Evolutionary conservation across 495 filamentous ascomycete genomes (phyloP).

Genomic region (Elasticomyces elasticus): DNA sequence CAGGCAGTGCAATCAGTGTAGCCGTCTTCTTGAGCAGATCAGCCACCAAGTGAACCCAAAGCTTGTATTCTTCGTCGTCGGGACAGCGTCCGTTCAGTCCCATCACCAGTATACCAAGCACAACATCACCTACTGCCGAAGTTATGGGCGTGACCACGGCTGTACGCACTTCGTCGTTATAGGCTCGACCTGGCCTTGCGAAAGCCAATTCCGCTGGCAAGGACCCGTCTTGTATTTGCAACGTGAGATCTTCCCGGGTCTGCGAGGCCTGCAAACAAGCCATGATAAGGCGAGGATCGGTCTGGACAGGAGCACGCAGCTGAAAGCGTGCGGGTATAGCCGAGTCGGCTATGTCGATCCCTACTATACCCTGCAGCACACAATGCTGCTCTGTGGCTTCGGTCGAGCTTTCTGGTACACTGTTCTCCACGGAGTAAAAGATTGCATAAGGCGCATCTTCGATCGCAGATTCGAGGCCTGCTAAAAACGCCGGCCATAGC

Average conservation of each 20-base stretch:
- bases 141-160: slow-evolving; percentile 58
- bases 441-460: slow-evolving; percentile 53
- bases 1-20: slow-evolving; percentile 58
- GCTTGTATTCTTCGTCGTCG: slow-evolving; percentile 56
- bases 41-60: slow-evolving; percentile 55
- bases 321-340: neutral
- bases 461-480: slow-evolving; percentile 48
- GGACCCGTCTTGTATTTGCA: slow-evolving; percentile 37
- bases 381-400: slow-evolving; percentile 45
- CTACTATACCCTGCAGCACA: slow-evolving; percentile 49
- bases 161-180: slow-evolving; percentile 48
- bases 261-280: slow-evolving; percentile 45
- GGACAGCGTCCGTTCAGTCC: slow-evolving; percentile 56
- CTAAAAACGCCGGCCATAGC: slow-evolving; percentile 48
- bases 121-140: slow-evolving; percentile 51
- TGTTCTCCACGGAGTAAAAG: slow-evolving; percentile 52
- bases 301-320: neutral
- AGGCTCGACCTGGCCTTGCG: slow-evolving; percentile 51
- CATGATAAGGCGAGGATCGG: neutral
- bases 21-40: slow-evolving; percentile 57
- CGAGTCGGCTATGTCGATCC: slow-evolving; percentile 36
- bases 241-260: neutral
- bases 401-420: slow-evolving; percentile 45
- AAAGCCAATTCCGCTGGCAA: slow-evolving; percentile 45
- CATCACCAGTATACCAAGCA: slow-evolving; percentile 56